These are phyloP conservation scores for Yamadazyma triangularis DNA, from an alignment of 1,139 yeast species.

Conservation along the genomic window DNA sequence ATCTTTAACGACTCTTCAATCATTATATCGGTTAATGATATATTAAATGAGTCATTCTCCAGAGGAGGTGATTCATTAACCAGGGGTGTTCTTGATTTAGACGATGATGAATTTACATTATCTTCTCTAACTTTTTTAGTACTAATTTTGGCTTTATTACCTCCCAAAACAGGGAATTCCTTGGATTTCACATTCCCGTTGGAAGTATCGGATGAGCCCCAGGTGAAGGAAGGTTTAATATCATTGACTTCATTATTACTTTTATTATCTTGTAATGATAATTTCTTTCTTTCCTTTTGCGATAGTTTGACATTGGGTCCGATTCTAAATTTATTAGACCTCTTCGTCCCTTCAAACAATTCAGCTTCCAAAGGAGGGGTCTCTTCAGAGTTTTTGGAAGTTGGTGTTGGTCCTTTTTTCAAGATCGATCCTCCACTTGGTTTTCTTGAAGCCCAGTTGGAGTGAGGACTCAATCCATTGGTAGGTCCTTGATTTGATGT, in stretches of 20 bases:
- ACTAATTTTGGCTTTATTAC: background rate
- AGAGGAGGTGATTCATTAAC: background rate
- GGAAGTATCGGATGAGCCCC: constrained; percentile 2
- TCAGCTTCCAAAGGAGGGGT: constrained; percentile 7
- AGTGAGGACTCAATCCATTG: constrained; percentile 24
- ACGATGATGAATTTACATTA: background rate
- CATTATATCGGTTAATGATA: constrained; percentile 33
- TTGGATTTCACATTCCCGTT: background rate
- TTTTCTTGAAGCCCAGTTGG: constrained; percentile 26
- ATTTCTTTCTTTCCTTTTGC: constrained; percentile 49
- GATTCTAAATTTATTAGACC: constrained; percentile 24
- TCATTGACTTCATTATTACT: background rate
- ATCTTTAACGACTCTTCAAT: constrained; percentile 44
- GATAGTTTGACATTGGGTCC: constrained; percentile 39
- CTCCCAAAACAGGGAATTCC: background rate
- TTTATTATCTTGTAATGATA: constrained; percentile 7
- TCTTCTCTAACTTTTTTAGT: background rate
- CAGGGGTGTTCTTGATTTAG: background rate
- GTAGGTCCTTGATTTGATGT: background rate
- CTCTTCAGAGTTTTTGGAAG: background rate
- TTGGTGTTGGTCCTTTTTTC: constrained; percentile 5
- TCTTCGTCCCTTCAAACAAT: constrained; percentile 9
- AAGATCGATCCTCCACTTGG: constrained; percentile 14
- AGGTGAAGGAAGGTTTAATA: background rate
- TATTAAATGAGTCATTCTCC: background rate